A percentile compares a stretch with the other conserved stretches of the same genome.
phyloP scores from a whole-genome alignment of 2,329 filamentous ascomycete genomes.

The Ophiostoma populinum region DNA sequence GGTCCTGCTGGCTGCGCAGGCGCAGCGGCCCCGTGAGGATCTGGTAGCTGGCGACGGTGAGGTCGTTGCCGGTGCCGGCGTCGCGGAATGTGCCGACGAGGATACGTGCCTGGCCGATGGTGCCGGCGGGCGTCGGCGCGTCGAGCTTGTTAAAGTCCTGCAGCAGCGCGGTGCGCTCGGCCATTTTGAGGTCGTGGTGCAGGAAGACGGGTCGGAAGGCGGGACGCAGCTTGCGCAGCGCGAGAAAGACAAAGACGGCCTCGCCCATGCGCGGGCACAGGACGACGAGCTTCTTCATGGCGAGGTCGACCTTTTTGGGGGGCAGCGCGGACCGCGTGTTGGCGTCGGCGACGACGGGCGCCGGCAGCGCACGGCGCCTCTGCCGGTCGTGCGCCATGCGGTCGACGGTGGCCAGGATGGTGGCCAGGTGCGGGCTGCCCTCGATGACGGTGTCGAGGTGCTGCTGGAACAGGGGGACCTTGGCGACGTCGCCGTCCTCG shows the following conservation, averaged over 20 bases:
- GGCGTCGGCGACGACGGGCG: not conserved
- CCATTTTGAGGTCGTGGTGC: slow-evolving; percentile 10
- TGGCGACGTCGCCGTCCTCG: slow-evolving; percentile 7
- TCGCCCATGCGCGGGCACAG: slow-evolving; percentile 13
- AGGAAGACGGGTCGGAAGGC: slow-evolving; percentile 8
- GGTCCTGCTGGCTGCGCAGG: slow-evolving; percentile 11
- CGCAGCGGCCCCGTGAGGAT: slow-evolving; percentile 12
- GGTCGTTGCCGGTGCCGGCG: slow-evolving; percentile 12
- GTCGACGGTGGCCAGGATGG: slow-evolving; percentile 9
- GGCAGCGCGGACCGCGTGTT: slow-evolving; percentile 2
- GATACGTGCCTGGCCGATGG: slow-evolving; percentile 4
- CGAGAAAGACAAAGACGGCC: slow-evolving; percentile 12
- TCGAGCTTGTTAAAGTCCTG: slow-evolving; percentile 10
- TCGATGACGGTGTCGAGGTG: slow-evolving; percentile 9
- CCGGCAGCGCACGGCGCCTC: slow-evolving; percentile 4
- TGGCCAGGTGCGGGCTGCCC: slow-evolving; percentile 10
- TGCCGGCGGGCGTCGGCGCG: slow-evolving; percentile 1
- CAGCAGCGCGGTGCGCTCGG: slow-evolving; percentile 10
- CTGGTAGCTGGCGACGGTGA: slow-evolving; percentile 12
- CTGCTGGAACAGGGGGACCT: slow-evolving; percentile 9
- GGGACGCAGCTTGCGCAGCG: slow-evolving; percentile 10
- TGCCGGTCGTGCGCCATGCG: slow-evolving; percentile 9
- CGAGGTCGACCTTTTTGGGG: slow-evolving; percentile 3
- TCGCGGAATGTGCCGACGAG: slow-evolving; percentile 11
- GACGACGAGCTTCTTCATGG: slow-evolving; percentile 13